phyloP scores from a whole-genome alignment of 148 eudicot genomes.

The Rhododendron simsii region DNA sequence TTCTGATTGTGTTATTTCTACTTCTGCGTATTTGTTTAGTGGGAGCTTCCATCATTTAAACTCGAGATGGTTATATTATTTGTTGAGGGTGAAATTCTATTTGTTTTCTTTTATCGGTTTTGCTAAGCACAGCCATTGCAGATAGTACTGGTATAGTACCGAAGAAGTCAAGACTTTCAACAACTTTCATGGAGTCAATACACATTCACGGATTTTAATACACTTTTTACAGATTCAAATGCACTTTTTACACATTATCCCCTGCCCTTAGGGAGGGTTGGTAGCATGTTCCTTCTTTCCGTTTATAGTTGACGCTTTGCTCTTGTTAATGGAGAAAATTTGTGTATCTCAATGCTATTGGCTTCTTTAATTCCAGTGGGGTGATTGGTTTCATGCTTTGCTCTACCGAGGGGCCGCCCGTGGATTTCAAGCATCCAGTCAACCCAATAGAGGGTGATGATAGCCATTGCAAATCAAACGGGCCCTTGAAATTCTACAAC shows the following conservation, averaged over 20 bases:
- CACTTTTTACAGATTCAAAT: not conserved
- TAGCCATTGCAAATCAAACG: conserved; percentile 31
- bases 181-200: not conserved
- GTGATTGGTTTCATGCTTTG: conserved; percentile 97
- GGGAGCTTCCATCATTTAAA: not conserved
- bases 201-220: not conserved
- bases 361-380: conserved; percentile 50
- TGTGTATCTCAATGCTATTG: not conserved
- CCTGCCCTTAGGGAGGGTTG: not conserved
- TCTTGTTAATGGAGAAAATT: not conserved
- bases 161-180: not conserved
- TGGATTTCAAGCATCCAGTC: conserved; percentile 82
- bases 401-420: conserved; percentile 85
- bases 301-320: not conserved
- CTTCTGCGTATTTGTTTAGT: not conserved
- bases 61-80: not conserved
- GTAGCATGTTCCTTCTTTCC: not conserved
- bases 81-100: not conserved
- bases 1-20: not conserved
- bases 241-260: not conserved
- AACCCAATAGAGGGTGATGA: conserved; percentile 70
- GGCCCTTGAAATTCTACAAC: conserved; percentile 90
- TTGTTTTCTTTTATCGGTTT: not conserved
- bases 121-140: not conserved
- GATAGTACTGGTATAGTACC: not conserved